Base-by-base conservation (phyloP, 2,329 filamentous ascomycete species). In the Decorospora gaudefroyi region DNA sequence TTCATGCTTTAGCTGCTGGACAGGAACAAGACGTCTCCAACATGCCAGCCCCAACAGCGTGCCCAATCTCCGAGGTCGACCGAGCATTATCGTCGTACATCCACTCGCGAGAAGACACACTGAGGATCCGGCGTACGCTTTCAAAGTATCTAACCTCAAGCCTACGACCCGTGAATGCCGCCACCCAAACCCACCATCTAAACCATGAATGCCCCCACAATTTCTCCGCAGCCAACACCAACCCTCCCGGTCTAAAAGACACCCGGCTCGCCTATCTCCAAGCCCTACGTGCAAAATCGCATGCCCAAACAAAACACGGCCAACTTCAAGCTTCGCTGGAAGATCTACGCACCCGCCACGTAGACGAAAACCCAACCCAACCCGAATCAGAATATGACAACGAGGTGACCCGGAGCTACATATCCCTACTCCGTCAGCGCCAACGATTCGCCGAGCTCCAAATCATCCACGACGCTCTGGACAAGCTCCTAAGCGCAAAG, bases 401-500 rank as follows among this genome's bases (percentile, higher is more conserved):
- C 41, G 65, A 61, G 28, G 49, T 46, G 12, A 52, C 59, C 15
- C 49, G 48, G 40, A 45, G 67, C 26, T 78, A 79, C 52, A 63
- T 77, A 10, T 47, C 62, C 13, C 65, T 79, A 12, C 67, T 78
- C 15, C 74, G 70, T 26, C 73, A 76, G 46, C 73, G 74, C 23
- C 70, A 71, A 11, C 70, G 69, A n/a, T 68, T 72, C 50, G 65
- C 68, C 33, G 76, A 76, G 46, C 61, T 79, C 2, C 70, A 75
- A 35, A 67, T 77, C 12, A 73, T 78, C 21, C 71, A 76, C 35
- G 67, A 72, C 16, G 72, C 75, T 31, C 53, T 79, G 4, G 69
- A 74, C 13, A 67, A 62, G 27, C 23, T 72, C 11, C 36, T 68
- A n/a, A 57, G 55, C 38, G 53, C 59, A 17, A 69, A 74, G 32